A percentile compares a stretch with the other conserved stretches of the same genome.
Conservation (phyloP, 306 rosid species). For the Neltuma alba region DNA sequence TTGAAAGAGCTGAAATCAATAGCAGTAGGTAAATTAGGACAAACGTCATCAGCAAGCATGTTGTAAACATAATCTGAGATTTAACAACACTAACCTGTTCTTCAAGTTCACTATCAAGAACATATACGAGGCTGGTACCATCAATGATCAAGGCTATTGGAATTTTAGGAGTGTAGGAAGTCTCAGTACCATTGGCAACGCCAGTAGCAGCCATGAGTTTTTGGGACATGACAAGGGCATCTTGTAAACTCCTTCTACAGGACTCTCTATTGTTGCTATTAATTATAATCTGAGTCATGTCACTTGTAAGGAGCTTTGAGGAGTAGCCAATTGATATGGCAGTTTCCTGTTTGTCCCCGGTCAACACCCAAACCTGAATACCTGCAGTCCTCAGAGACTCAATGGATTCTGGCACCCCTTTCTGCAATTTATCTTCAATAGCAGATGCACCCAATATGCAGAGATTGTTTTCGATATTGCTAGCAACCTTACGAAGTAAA, state of each 20-base stretch:
- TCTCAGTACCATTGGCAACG: slow-evolving; percentile 41
- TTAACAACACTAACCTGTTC: slow-evolving; percentile 58
- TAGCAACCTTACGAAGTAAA: slow-evolving; percentile 80
- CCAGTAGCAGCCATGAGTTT: slow-evolving; percentile 41
- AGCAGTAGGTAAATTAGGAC: slow-evolving; percentile 35
- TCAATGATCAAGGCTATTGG: slow-evolving; percentile 81
- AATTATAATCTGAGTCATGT: slow-evolving; percentile 79
- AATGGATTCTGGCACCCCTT: slow-evolving; percentile 93
- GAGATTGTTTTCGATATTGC: slow-evolving; percentile 65
- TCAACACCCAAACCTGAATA: slow-evolving; percentile 91
- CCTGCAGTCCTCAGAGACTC: slow-evolving; percentile 86
- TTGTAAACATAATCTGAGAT: slow-evolving; percentile 19
- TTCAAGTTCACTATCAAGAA: slow-evolving; percentile 88
- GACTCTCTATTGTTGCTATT: slow-evolving; percentile 76
- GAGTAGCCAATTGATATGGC: slow-evolving; percentile 97
- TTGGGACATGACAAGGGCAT: slow-evolving; percentile 61
- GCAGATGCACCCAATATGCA: slow-evolving; percentile 85
- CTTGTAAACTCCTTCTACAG: slow-evolving; percentile 70
- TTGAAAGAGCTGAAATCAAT: slow-evolving; percentile 68
- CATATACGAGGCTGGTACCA: slow-evolving; percentile 89
- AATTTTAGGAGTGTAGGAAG: slow-evolving; percentile 43
- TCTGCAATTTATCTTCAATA: slow-evolving; percentile 92
- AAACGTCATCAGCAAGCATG: slow-evolving; percentile 10
- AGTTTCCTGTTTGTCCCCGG: slow-evolving; percentile 99
- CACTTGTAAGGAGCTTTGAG: slow-evolving; percentile 78